Conservation (phyloP, 2,329 filamentous ascomycete species). For the Neopestalotiopsis sp. region DNA sequence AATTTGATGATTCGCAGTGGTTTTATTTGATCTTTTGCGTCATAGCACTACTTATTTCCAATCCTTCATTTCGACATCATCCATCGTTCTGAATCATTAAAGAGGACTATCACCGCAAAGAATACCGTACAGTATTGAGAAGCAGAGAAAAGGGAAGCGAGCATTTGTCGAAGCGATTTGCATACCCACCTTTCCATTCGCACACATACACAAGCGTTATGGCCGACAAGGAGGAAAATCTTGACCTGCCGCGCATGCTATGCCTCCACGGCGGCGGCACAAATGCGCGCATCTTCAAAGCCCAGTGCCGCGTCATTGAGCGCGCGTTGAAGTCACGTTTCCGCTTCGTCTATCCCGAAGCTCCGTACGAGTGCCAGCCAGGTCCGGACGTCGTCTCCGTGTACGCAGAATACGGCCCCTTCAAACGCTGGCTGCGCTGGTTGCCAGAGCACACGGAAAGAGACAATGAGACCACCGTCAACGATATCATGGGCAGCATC, state of each 20-base stretch:
- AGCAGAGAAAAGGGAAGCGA: no score
- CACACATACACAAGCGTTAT: conserved; percentile 5
- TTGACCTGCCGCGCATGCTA: conserved; percentile 68
- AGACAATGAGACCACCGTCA: conserved; percentile 49
- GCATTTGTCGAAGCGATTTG: no score
- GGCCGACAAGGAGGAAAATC: conserved; percentile 22
- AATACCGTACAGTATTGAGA: no score
- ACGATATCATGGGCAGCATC: conserved; percentile 46
- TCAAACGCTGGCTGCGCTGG: conserved; percentile 68
- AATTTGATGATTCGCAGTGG: no score
- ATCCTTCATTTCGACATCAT: no score
- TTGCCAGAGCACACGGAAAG: conserved; percentile 58
- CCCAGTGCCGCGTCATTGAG: conserved; percentile 66
- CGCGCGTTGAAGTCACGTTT: conserved; percentile 59
- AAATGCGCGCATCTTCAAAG: conserved; percentile 71
- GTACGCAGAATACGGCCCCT: conserved; percentile 71
- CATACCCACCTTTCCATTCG: no score
- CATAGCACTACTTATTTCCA: no score
- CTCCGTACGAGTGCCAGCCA: conserved; percentile 66
- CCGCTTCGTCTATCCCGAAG: conserved; percentile 76
- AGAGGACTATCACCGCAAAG: no score
- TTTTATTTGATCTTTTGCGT: no score
- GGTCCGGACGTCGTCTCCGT: conserved; percentile 68
- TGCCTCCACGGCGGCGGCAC: conserved; percentile 83
- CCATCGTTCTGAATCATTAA: no score